Conservation (phyloP, 306 rosid species). For the Cucumis sativus region DNA sequence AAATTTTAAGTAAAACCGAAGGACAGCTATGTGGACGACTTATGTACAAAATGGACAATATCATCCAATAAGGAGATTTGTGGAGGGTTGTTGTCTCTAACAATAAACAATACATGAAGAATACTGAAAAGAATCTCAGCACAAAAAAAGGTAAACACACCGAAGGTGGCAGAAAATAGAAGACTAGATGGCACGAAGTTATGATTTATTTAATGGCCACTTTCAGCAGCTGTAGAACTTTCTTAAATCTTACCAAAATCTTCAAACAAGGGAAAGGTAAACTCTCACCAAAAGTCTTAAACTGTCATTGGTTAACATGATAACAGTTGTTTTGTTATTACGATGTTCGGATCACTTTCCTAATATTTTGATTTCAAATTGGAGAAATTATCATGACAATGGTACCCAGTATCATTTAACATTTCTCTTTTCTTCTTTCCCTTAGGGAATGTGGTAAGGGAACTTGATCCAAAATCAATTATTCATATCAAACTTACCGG, state of each 20-base stretch:
- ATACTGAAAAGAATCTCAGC: not conserved
- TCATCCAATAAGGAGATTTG: too few relatives aligned
- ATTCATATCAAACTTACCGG: not conserved
- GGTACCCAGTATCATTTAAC: not conserved
- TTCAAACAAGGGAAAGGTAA: not conserved
- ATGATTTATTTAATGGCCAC: not conserved
- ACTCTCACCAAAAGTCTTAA: not conserved
- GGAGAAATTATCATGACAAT: not conserved
- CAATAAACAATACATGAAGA: not conserved
- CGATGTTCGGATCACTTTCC: not conserved
- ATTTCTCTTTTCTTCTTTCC: not conserved
- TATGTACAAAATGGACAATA: not conserved
- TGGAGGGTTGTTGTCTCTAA: too few relatives aligned
- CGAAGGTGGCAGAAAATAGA: conserved; percentile 2
- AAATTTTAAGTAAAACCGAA: not conserved
- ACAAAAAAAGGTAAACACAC: not conserved
- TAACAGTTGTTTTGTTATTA: not conserved
- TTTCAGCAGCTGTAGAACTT: not conserved
- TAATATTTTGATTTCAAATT: not conserved
- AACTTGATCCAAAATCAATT: not conserved
- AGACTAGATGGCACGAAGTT: not conserved
- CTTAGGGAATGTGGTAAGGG: not conserved
- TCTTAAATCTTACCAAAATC: not conserved
- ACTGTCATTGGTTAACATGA: not conserved
- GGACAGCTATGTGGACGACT: not conserved